These are phyloP conservation scores for Talaromyces sp. DNA, from an alignment of 2,329 filamentous ascomycete genomes.

Conservation along the genomic window DNA sequence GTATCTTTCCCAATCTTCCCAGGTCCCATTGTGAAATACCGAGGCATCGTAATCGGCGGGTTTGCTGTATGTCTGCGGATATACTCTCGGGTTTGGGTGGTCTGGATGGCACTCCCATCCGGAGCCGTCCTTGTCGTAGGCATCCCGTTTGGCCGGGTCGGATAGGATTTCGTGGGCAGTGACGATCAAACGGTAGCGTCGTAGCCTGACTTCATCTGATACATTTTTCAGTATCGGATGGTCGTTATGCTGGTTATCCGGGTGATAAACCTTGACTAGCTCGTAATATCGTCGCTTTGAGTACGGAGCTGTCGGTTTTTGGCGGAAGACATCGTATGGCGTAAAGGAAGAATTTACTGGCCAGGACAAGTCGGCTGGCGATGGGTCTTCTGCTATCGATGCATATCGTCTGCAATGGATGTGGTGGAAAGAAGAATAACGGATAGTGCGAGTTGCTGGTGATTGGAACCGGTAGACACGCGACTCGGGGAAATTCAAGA, in stretches of 20 bases:
- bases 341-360: slow-evolving; percentile 50
- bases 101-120: slow-evolving; percentile 64
- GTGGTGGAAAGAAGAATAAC: background rate
- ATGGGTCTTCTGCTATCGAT: slow-evolving; percentile 22
- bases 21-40: slow-evolving; percentile 76
- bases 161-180: slow-evolving; percentile 85
- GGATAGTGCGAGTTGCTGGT: slow-evolving; percentile 7
- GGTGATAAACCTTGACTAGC: slow-evolving; percentile 93
- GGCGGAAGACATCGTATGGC: slow-evolving; percentile 83
- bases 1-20: slow-evolving; percentile 96
- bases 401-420: slow-evolving; percentile 25
- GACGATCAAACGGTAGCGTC: slow-evolving; percentile 85
- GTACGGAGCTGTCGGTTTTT: slow-evolving; percentile 62
- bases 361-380: slow-evolving; percentile 33
- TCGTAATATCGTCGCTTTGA: slow-evolving; percentile 81
- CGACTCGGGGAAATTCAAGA: background rate
- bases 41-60: slow-evolving; percentile 33
- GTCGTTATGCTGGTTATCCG: slow-evolving; percentile 59
- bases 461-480: slow-evolving; percentile 31
- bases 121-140: slow-evolving; percentile 76
- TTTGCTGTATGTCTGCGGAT: slow-evolving; percentile 15
- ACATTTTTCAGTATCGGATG: slow-evolving; percentile 43
- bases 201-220: slow-evolving; percentile 63
- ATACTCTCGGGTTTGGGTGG: slow-evolving; percentile 11
- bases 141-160: slow-evolving; percentile 68